Conservation (phyloP, 768 basidiomycete genomes). For the Psilocybe cyanescens region DNA sequence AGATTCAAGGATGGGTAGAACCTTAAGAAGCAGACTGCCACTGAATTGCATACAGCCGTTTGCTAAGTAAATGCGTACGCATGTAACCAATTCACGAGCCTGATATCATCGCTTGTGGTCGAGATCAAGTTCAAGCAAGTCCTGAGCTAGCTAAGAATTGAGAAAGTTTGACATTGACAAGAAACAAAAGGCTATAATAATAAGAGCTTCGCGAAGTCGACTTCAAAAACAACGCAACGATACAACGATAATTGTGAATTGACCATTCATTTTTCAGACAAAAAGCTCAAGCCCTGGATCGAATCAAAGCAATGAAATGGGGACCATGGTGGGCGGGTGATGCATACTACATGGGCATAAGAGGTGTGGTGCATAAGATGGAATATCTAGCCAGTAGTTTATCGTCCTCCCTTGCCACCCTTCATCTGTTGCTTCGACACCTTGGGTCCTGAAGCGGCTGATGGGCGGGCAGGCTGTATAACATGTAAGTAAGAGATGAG, state of each 20-base stretch:
- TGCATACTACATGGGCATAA: constrained; percentile 20
- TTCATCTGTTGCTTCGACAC: constrained; percentile 97
- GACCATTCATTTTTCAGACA: not conserved
- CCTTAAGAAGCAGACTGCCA: too few relatives aligned
- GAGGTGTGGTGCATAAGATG: constrained; percentile 9
- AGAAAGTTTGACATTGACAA: too few relatives aligned
- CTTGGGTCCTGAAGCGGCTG: constrained; percentile 69
- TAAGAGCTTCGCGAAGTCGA: too few relatives aligned
- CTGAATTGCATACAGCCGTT: too few relatives aligned
- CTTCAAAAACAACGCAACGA: too few relatives aligned
- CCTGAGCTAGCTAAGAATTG: too few relatives aligned
- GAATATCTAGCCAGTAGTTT: constrained; percentile 10
- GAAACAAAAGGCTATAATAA: too few relatives aligned
- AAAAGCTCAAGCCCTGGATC: not conserved
- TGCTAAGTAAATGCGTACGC: too few relatives aligned
- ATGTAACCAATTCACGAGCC: too few relatives aligned
- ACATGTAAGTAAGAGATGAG: not conserved
- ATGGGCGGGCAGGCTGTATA: constrained; percentile 57
- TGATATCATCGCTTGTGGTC: too few relatives aligned
- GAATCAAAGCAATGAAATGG: constrained; percentile 5
- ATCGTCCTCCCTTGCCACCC: constrained; percentile 65
- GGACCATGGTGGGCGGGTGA: not conserved
- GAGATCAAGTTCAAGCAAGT: too few relatives aligned
- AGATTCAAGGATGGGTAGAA: too few relatives aligned
- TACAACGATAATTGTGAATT: not conserved